Base-by-base conservation (phyloP, 1,284 basidiomycete genomes). In the Ustilago esculenta region DNA sequence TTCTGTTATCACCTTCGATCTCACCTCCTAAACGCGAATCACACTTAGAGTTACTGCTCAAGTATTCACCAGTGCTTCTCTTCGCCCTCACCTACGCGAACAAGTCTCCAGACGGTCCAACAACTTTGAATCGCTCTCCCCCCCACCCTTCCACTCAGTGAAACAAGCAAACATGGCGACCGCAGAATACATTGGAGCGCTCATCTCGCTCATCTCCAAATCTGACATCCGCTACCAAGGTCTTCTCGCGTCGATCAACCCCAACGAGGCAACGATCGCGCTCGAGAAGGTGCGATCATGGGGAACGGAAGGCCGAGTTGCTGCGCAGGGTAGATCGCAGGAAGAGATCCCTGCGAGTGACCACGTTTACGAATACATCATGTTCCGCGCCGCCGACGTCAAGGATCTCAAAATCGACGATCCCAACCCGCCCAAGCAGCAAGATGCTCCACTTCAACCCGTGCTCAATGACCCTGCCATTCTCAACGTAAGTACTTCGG, bases 191-290 rank as follows among this genome's bases (percentile, higher is more conserved):
- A 77, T 82, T 57, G 81, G 82, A 49, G 76, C 79, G 20, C 74
- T 79, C 23, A 93, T 94, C 72, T 91, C 90, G 70, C 88, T 94
- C 80, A 90, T 92, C 80, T 92, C 92, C 61, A 90, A 91, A 81
- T 92, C 91, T 53, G 91, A 92, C 86, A 90, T 93, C 72, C 89
- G 92, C 53, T 94, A 94, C 84, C 87, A 90, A 69, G 91, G 91
- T 64, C 91, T 91, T 60, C 85, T 94, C 40, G 90, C 90, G 50
- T 90, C 90, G 27, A 92, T 93, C 79, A 90, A 93, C 83, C 89
- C 90, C 29, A 86, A 84, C 53, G 88, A 89, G 53, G 91, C 90
- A 14, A 92, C 92, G 6, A 92, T 94, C 67, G 90, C 92, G 77
- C 86, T 93, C 36, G 90, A 90, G 40, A 91, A 92, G 86, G 92